These are phyloP conservation scores for Boletus tomentosulus DNA, from an alignment of 768 basidiomycete genomes.

Conservation along the genomic window DNA sequence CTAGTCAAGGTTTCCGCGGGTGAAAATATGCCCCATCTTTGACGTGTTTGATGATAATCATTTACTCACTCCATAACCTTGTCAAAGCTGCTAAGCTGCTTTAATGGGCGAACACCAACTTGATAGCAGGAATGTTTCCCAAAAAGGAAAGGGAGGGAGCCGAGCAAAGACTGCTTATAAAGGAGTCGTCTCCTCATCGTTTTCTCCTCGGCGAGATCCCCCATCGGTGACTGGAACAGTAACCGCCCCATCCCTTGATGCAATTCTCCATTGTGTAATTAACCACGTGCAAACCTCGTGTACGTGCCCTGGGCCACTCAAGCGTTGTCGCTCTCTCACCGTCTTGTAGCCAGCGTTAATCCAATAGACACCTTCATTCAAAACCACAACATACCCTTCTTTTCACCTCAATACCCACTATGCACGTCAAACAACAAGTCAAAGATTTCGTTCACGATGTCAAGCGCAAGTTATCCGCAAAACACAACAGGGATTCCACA, in stretches of 20 bases:
- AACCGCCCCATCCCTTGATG: background rate
- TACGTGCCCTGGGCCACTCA: constrained; percentile 1
- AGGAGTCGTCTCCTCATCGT: background rate
- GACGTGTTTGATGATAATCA: background rate
- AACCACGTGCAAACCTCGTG: constrained; percentile 1
- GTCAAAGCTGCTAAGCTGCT: background rate
- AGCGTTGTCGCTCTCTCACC: background rate
- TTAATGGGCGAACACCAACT: no score
- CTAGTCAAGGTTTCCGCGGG: background rate
- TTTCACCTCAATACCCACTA: background rate
- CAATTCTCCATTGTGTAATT: background rate
- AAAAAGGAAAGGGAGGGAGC: constrained; percentile 1
- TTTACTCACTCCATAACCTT: background rate
- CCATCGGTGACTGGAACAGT: background rate
- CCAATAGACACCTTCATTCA: background rate
- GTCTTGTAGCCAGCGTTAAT: background rate
- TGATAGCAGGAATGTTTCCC: background rate
- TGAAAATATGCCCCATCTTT: background rate
- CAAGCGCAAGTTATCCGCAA: constrained; percentile 30
- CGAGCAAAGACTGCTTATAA: constrained; percentile 17
- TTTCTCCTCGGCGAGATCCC: background rate
- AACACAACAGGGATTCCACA: constrained; percentile 15
- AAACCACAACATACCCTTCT: no score
- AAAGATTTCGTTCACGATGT: constrained; percentile 30
- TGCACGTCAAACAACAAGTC: constrained; percentile 31